Conservation (phyloP, 495 filamentous ascomycete genomes). For the Thermochaetoides thermophila region DNA sequence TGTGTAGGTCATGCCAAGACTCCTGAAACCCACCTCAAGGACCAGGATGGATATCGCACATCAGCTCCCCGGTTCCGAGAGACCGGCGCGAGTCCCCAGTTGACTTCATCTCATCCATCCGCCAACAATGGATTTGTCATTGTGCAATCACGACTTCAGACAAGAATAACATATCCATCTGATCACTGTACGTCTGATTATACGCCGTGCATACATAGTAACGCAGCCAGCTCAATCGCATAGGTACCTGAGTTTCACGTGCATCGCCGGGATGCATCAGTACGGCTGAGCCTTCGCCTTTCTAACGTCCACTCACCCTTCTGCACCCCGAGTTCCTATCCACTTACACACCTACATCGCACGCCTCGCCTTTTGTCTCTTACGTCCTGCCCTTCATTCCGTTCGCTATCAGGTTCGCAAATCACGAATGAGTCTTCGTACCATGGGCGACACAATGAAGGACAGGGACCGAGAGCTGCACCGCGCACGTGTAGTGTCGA, state of each 20-base stretch:
- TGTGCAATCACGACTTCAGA: not conserved
- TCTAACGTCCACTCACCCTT: not conserved
- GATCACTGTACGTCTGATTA: not conserved
- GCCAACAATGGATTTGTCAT: slow-evolving; percentile 1
- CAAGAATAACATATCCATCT: not conserved
- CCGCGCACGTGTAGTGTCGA: slow-evolving; percentile 55
- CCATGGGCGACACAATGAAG: slow-evolving; percentile 13
- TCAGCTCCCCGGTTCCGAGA: not conserved
- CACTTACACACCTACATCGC: no score
- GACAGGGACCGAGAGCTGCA: slow-evolving; percentile 25
- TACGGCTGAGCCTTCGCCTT: slow-evolving; percentile 1
- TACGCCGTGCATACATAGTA: no score
- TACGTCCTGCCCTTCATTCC: no score
- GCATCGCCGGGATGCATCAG: slow-evolving; percentile 6
- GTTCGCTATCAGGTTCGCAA: slow-evolving; percentile 1
- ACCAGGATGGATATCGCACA: not conserved
- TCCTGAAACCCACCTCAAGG: slow-evolving; percentile 1
- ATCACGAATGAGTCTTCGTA: not conserved
- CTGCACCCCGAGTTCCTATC: not conserved
- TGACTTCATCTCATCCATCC: not conserved
- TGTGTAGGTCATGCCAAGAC: no score
- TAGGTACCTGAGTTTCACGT: no score
- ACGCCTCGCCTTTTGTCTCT: no score
- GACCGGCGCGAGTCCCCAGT: not conserved
- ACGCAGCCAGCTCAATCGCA: not conserved